Percentiles rank a stretch among this genome's conserved stretches.
Conservation (phyloP, 2,329 filamentous ascomycete genomes). For the Calonectria pteridis region DNA sequence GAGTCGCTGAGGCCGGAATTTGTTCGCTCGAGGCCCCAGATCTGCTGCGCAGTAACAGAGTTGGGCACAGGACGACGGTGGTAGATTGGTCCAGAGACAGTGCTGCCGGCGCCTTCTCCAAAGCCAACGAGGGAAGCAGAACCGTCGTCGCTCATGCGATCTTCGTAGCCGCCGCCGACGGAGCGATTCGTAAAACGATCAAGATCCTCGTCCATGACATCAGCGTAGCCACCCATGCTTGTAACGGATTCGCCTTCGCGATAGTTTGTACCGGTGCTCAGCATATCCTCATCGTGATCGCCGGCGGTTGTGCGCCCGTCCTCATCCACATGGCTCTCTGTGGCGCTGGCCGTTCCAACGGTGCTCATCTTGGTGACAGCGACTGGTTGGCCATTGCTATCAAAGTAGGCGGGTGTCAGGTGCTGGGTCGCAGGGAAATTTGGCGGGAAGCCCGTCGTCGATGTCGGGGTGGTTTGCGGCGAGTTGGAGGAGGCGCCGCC, state of each 20-base stretch:
- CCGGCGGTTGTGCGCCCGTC: slow-evolving; percentile 66
- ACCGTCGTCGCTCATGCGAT: slow-evolving; percentile 88
- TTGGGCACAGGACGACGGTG: slow-evolving; percentile 62
- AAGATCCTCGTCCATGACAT: slow-evolving; percentile 67
- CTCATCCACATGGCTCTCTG: slow-evolving; percentile 76
- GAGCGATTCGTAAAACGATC: slow-evolving; percentile 61
- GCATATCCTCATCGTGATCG: slow-evolving; percentile 74
- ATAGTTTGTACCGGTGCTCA: slow-evolving; percentile 75
- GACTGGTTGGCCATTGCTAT: slow-evolving; percentile 77
- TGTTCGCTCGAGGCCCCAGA: slow-evolving; percentile 63
- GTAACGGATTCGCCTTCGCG: slow-evolving; percentile 71
- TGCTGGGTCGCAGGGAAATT: slow-evolving; percentile 55
- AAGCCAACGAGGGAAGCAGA: slow-evolving; percentile 90
- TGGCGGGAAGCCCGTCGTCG: slow-evolving; percentile 58
- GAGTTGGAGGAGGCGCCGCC: slow-evolving; percentile 55
- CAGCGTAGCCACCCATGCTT: slow-evolving; percentile 59
- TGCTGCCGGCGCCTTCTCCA: slow-evolving; percentile 90
- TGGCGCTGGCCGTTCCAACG: slow-evolving; percentile 90
- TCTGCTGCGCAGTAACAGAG: slow-evolving; percentile 51
- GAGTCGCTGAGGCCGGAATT: slow-evolving; percentile 66
- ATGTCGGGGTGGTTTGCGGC: slow-evolving; percentile 65
- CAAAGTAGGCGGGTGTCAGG: slow-evolving; percentile 81
- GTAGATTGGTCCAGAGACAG: slow-evolving; percentile 83
- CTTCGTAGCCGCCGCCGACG: slow-evolving; percentile 66
- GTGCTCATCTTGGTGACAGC: slow-evolving; percentile 85